These are phyloP conservation scores for Mucor sp. DNA, from an alignment of 371 early-diverging fungal species.

Conservation along the genomic window DNA sequence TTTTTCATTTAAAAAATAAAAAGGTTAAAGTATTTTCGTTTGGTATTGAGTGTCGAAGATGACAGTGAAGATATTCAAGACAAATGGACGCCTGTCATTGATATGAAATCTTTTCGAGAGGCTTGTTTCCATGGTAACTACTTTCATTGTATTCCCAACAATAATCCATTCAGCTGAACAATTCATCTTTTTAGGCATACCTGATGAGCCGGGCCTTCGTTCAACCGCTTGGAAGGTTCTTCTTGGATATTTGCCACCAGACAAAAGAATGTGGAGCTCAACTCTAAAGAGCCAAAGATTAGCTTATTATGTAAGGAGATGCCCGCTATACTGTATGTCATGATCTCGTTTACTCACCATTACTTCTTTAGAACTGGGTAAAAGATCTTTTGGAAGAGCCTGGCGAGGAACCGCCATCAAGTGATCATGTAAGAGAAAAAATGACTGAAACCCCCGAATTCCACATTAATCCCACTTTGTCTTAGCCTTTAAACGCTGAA, in stretches of 20 bases:
- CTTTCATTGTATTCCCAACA: neutral
- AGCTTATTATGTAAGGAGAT: conserved; percentile 64
- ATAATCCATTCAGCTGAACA: neutral
- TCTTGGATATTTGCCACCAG: conserved; percentile 74
- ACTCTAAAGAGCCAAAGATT: conserved; percentile 53
- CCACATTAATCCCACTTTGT: neutral
- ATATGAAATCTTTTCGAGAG: conserved; percentile 53
- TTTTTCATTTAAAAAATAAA: neutral
- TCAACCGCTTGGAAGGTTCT: conserved; percentile 76
- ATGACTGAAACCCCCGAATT: neutral
- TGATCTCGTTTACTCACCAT: neutral
- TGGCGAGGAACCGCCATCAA: conserved; percentile 45
- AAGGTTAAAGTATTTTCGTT: conserved; percentile 48
- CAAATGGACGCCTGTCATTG: conserved; percentile 46
- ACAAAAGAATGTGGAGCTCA: conserved; percentile 69
- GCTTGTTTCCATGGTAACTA: conserved; percentile 52
- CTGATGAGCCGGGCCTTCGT: conserved; percentile 70
- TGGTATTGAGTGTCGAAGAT: conserved; percentile 31
- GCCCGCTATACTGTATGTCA: too few relatives aligned
- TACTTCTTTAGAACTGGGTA: conserved; percentile 48
- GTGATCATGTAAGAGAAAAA: conserved; percentile 39
- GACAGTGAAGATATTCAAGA: conserved; percentile 17
- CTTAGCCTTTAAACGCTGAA: conserved; percentile 47
- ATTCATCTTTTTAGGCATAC: conserved; percentile 57
- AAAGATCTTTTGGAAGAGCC: conserved; percentile 58